Base-by-base conservation (phyloP, 768 basidiomycete species). In the Amanita rimosa region DNA sequence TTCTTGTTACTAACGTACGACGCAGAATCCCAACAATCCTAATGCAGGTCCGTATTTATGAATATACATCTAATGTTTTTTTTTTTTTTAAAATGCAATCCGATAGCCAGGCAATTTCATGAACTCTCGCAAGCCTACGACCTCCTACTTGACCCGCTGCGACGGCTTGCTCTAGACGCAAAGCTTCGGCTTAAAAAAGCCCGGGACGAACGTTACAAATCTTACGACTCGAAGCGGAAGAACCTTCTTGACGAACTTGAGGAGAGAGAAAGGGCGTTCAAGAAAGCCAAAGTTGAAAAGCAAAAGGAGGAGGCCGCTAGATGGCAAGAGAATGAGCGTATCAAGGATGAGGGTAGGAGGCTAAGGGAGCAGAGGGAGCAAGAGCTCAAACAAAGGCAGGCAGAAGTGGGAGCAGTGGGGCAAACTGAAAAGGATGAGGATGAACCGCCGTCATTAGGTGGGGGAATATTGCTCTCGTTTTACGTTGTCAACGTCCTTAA, bases 101-200 rank as follows among this genome's bases (percentile, higher is more conserved):
- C 3, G 3, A 24, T 50, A 79, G 84, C 84, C 2, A 74, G 80
- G 49, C 85, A 87, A 60, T 91, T 92, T 58, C 88, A 92, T 59
- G 85, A 85, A 49, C 75, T 92, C 43, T 90, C 83, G 48, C 78
- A 79, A 52, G 85, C 88, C 0, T 85, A 87, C 56, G 82, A 89
- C 60, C 70, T 89, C 1, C 69, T 92, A 5, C 81, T 90, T 49
- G 89, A 91, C 56, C 88, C 88, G 3, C 64, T 86, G 27, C 78
- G 83, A 33, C 78, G 85, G 16, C 70, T 89, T 36, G 87, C 85
- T 0, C 69, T 92, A 47, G 86, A 92, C 58, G 85, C 86, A 2
- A 85, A 84, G 58, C 64, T 85, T n/a, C 80, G 83, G 36, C 62
- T 83, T 2, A 79, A 82, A 50, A 72, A 76, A 35, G 86, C 87